phyloP scores from a whole-genome alignment of 768 basidiomycete species.

The Mycena alexandri region DNA sequence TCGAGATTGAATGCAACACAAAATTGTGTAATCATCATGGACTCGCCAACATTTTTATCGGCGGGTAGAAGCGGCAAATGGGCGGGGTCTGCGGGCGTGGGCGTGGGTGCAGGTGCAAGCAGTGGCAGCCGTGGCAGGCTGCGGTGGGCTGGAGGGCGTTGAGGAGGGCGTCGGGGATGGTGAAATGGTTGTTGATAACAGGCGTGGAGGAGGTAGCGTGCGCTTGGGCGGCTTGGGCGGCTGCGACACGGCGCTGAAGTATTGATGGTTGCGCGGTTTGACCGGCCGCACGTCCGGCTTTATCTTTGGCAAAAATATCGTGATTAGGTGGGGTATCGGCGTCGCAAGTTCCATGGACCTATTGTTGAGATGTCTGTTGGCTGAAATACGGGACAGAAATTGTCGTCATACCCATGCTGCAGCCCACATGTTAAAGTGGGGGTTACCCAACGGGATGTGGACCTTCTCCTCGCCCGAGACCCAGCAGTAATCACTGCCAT shows the following conservation, averaged over 20 bases:
- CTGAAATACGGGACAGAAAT: no score
- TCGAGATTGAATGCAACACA: not conserved
- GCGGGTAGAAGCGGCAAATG: not conserved
- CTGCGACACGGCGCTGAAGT: conserved; percentile 19
- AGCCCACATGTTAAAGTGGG: conserved; percentile 23
- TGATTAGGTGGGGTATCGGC: conserved; percentile 7
- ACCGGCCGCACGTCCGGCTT: no score
- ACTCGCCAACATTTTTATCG: not conserved
- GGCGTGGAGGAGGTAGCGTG: not conserved
- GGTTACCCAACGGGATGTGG: not conserved
- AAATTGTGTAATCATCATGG: not conserved
- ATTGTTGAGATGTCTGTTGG: not conserved
- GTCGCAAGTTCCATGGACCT: not conserved
- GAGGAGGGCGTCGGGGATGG: not conserved
- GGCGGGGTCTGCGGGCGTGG: not conserved
- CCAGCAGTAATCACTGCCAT: conserved; percentile 23
- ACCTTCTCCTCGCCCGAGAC: not conserved
- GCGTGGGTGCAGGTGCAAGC: not conserved
- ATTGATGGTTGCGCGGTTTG: not conserved
- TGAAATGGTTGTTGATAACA: conserved; percentile 11
- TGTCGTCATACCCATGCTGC: not conserved
- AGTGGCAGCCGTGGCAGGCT: not conserved
- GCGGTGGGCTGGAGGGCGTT: not conserved
- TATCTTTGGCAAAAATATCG: not conserved
- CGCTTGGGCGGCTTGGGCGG: not conserved